Evolutionary conservation across 2,329 filamentous ascomycete species (phyloP).

Genomic region (Plenodomus biglobosus): DNA sequence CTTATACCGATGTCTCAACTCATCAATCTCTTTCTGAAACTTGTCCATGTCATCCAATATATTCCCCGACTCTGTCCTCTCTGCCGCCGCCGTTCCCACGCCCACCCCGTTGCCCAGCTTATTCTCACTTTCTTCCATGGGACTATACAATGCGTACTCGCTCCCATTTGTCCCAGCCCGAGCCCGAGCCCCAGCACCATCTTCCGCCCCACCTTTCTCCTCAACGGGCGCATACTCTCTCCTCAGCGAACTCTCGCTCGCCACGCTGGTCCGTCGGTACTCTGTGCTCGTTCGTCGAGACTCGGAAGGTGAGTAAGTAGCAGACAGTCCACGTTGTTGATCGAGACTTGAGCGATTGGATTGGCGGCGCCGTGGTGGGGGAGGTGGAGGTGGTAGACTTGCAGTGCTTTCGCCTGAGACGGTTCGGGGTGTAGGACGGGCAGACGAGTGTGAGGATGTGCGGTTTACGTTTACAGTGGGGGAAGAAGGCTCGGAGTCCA

Average conservation of each 20-base stretch:
- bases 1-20: conserved; percentile 35
- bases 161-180: not conserved
- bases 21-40: conserved; percentile 45
- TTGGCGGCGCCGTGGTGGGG: conserved; percentile 38
- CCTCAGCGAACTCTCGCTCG: conserved; percentile 37
- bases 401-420: conserved; percentile 30
- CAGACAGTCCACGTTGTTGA: conserved; percentile 25
- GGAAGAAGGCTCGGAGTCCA: conserved; percentile 21
- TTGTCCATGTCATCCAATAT: conserved; percentile 45
- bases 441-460: conserved; percentile 33
- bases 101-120: conserved; percentile 4
- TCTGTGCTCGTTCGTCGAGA: conserved; percentile 33
- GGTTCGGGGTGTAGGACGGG: conserved; percentile 24
- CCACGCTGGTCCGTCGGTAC: conserved; percentile 33
- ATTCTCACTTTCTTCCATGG: conserved; percentile 30
- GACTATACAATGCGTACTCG: conserved; percentile 32
- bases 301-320: conserved; percentile 27
- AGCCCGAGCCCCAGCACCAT: no score
- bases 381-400: conserved; percentile 33
- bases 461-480: conserved; percentile 22
- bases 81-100: conserved; percentile 1
- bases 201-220: no score
- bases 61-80: conserved; percentile 25
- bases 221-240: conserved; percentile 25
- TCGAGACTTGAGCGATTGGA: conserved; percentile 40